A percentile compares a stretch with the other conserved stretches of the same genome.
Evolutionary conservation across 495 filamentous ascomycete genomes (phyloP).

Genomic region (Penicillium bialowiezense): DNA sequence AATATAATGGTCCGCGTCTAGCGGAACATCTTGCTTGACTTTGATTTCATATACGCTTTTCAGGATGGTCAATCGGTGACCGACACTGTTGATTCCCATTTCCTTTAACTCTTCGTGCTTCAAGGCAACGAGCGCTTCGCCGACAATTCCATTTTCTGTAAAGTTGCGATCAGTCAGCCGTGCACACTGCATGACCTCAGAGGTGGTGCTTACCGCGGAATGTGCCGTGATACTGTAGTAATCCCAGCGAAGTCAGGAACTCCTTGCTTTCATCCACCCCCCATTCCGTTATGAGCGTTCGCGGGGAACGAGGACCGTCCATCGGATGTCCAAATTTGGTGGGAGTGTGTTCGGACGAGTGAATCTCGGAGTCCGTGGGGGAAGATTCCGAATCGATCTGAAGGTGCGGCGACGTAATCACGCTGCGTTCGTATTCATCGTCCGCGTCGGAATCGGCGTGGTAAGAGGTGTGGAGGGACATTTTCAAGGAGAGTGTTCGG

Average conservation of each 20-base stretch:
- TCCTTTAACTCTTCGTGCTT: conserved; percentile 92
- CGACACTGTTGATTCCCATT: conserved; percentile 88
- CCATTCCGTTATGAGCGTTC: conserved; percentile 85
- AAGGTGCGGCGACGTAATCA: conserved; percentile 68
- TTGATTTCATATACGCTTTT: conserved; percentile 96
- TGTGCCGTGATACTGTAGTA: conserved; percentile 77
- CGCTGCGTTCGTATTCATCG: conserved; percentile 87
- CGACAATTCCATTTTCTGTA: conserved; percentile 88
- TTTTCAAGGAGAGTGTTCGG: conserved; percentile 15
- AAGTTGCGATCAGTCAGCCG: conserved; percentile 2
- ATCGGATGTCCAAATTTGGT: conserved; percentile 70
- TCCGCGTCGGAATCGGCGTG: conserved; percentile 89
- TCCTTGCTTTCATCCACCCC: conserved; percentile 82
- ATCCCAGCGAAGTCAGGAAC: conserved; percentile 73
- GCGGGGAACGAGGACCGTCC: conserved; percentile 66
- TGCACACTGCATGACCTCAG: not conserved
- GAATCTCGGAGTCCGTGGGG: conserved; percentile 76
- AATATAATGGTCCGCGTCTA: conserved; percentile 91
- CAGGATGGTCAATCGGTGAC: conserved; percentile 89
- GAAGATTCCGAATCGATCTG: conserved; percentile 76
- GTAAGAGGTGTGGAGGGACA: conserved; percentile 54
- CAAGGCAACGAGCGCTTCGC: conserved; percentile 84
- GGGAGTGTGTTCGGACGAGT: conserved; percentile 82
- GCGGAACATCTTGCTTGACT: conserved; percentile 82
- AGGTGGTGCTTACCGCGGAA: conserved; percentile 64